Conservation (phyloP, 257 asterid genomes). For the Euphrasia confusa region DNA sequence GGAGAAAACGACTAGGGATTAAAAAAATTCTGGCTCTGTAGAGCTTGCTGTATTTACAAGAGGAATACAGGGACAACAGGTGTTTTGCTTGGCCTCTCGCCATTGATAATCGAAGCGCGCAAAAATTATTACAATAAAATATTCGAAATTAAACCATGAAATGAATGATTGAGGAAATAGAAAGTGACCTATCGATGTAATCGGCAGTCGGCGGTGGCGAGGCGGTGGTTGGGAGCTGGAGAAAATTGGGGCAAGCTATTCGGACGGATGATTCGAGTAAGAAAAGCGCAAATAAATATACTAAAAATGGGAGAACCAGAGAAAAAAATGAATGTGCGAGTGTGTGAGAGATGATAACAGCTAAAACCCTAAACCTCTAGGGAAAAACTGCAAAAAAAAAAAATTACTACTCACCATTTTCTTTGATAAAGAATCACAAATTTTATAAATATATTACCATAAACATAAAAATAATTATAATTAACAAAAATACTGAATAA, state of each 20-base stretch:
- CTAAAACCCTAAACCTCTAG: conserved; percentile 5
- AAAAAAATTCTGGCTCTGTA: conserved; percentile 29
- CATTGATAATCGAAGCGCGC: conserved; percentile 33
- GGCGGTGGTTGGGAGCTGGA: conserved; percentile 12
- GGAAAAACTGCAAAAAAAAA: too few species aligned
- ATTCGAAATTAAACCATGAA: neutral
- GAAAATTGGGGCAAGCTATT: conserved; percentile 13
- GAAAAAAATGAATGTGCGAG: neutral
- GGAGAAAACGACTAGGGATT: conserved; percentile 32
- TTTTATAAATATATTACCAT: too few species aligned
- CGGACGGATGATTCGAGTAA: conserved; percentile 7
- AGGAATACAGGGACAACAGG: conserved; percentile 43
- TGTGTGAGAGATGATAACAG: neutral
- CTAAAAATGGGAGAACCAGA: conserved; percentile 11
- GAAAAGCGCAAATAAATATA: neutral
- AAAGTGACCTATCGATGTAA: conserved; percentile 13
- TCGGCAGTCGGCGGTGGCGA: conserved; percentile 13
- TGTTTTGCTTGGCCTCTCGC: conserved; percentile 46
- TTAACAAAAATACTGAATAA: too few species aligned
- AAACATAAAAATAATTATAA: too few species aligned
- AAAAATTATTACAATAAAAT: conserved; percentile 1
- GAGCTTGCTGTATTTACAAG: conserved; percentile 27
- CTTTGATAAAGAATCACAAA: too few species aligned
- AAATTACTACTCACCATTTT: too few species aligned
- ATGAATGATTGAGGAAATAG: neutral